These are phyloP conservation scores for Lycium barbarum DNA, from an alignment of 257 asterid genomes.

Conservation along the genomic window DNA sequence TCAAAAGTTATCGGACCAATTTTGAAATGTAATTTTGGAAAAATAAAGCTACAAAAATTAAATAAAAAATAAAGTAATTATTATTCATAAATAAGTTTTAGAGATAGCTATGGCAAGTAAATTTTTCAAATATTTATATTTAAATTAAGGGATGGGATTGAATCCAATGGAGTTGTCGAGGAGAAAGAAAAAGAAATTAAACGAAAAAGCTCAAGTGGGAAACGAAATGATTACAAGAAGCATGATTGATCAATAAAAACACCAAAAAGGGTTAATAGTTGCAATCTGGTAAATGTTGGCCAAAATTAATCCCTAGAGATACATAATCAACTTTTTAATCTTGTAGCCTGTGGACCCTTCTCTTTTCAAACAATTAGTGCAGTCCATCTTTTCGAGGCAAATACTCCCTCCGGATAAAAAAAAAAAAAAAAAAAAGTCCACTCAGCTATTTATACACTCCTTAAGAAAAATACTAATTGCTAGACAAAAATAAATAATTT, in stretches of 20 bases:
- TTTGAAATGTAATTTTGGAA: too few species aligned
- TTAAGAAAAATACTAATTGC: too few species aligned
- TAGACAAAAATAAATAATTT: too few species aligned
- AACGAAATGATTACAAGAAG: constrained; percentile 46
- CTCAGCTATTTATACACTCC: too few species aligned
- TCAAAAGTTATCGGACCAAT: too few species aligned
- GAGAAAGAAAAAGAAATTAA: background rate
- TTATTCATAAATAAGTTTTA: too few species aligned
- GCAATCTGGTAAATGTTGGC: background rate
- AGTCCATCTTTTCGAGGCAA: constrained; percentile 33
- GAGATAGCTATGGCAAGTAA: too few species aligned
- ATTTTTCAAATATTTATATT: too few species aligned
- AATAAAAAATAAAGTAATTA: too few species aligned
- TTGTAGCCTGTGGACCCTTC: constrained; percentile 29
- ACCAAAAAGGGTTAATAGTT: constrained; percentile 35
- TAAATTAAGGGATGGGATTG: constrained; percentile 1
- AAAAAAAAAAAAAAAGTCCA: too few species aligned
- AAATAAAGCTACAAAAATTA: too few species aligned
- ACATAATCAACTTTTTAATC: constrained; percentile 26
- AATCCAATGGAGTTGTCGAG: background rate
- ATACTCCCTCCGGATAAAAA: background rate
- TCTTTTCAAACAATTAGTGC: background rate
- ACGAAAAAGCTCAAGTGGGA: constrained; percentile 36
- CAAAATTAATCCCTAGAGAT: constrained; percentile 39
- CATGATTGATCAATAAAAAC: constrained; percentile 41